Evolutionary conservation across 768 basidiomycete genomes (phyloP).

Genomic region (Brasilioporus rufonigricans): DNA sequence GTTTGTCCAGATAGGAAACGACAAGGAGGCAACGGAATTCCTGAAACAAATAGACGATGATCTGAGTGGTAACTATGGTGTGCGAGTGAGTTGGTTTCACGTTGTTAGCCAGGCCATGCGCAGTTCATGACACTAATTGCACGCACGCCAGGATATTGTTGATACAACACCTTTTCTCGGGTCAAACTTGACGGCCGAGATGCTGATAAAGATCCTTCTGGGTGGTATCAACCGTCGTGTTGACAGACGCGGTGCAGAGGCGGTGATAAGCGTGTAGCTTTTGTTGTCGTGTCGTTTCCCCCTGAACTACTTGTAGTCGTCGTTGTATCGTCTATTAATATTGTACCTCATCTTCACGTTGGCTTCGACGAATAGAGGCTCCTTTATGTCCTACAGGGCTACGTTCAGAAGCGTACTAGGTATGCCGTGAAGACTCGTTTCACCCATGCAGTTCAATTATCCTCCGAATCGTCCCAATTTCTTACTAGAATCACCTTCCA

Average conservation of each 20-base stretch:
- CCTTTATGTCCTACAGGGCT: too few relatives aligned
- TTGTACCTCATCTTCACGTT: too few relatives aligned
- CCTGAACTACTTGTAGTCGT: background rate
- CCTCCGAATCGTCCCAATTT: too few relatives aligned
- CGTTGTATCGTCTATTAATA: background rate
- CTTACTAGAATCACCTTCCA: too few relatives aligned
- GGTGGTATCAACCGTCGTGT: conserved; percentile 64
- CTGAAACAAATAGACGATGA: conserved; percentile 58
- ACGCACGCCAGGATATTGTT: conserved; percentile 56
- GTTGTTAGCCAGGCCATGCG: background rate
- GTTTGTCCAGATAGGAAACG: conserved; percentile 68
- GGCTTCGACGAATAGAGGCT: too few relatives aligned
- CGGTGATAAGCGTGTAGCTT: conserved; percentile 20
- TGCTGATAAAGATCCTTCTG: conserved; percentile 60
- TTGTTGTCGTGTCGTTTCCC: background rate
- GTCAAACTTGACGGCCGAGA: conserved; percentile 41
- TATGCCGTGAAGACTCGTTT: too few relatives aligned
- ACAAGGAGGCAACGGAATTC: conserved; percentile 38
- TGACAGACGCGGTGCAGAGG: conserved; percentile 33
- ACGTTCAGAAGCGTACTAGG: too few relatives aligned
- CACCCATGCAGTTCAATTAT: too few relatives aligned
- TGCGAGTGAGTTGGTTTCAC: conserved; percentile 38
- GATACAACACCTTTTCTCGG: conserved; percentile 60
- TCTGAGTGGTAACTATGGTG: conserved; percentile 38
- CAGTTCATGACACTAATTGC: background rate